phyloP scores from a whole-genome alignment of 768 basidiomycete genomes.

The Mycena haematopus region DNA sequence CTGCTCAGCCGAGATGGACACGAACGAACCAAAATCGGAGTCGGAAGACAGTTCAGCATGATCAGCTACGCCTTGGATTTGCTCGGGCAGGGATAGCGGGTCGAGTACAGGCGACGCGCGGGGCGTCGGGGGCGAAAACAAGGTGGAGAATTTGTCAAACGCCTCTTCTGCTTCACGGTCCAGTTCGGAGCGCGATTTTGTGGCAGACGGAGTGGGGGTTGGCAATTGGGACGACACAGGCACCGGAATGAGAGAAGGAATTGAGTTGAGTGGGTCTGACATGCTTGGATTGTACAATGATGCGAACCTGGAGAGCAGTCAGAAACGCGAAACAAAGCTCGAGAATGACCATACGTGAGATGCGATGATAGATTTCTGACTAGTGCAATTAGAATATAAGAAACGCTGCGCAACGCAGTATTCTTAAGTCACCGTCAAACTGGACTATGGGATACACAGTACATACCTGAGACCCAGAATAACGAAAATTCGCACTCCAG shows the following conservation, averaged over 20 bases:
- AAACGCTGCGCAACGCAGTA: neutral
- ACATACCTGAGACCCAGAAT: conserved; percentile 5
- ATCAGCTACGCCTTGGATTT: conserved; percentile 5
- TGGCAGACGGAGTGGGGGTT: conserved; percentile 14
- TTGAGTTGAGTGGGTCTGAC: conserved; percentile 24
- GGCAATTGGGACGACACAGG: conserved; percentile 5
- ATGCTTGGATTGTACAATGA: conserved; percentile 29
- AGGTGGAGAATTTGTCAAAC: conserved; percentile 47
- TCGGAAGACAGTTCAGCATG: conserved; percentile 37
- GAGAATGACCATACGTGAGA: conserved; percentile 9
- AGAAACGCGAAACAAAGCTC: neutral
- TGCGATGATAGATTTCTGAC: conserved; percentile 17
- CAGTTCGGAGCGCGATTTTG: conserved; percentile 15
- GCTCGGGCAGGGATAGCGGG: conserved; percentile 13
- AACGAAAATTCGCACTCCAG: neutral
- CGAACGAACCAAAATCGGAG: conserved; percentile 68
- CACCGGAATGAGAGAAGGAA: conserved; percentile 26
- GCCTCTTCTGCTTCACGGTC: conserved; percentile 37
- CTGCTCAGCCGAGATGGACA: conserved; percentile 58
- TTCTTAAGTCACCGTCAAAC: neutral
- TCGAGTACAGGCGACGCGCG: conserved; percentile 41
- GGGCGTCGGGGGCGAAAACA: conserved; percentile 50
- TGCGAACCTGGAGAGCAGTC: neutral
- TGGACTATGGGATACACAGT: neutral
- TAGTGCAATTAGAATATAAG: conserved; percentile 2